Conservation (phyloP, 176 grass and related monocot species). For the barley (Hordeum vulgare) region MorexV3_pseudomolecules_assembly NC_058519.1:80322553-80323052, state of each 20-base stretch:
- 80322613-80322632: not conserved
- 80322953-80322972: too few species aligned
- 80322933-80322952: too few species aligned
- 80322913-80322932: too few species aligned
- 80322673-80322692: not conserved
- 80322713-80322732: not conserved
- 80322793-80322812: not conserved
- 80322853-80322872: too few species aligned
- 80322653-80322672: not conserved
- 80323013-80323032: not conserved
- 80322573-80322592: too few species aligned
- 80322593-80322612: not conserved
- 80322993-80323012: not conserved
- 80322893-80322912: too few species aligned
- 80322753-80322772: not conserved
- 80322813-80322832: not conserved
- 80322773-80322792: not conserved
- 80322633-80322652: not conserved
- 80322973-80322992: too few species aligned
- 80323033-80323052: not conserved
- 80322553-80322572: conserved; percentile 14
- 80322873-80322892: too few species aligned
- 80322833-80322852: too few species aligned
- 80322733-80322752: not conserved
- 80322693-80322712: not conserved